Conservation (phyloP, 2,329 filamentous ascomycete species). For the Aspergillus terreus region DNA sequence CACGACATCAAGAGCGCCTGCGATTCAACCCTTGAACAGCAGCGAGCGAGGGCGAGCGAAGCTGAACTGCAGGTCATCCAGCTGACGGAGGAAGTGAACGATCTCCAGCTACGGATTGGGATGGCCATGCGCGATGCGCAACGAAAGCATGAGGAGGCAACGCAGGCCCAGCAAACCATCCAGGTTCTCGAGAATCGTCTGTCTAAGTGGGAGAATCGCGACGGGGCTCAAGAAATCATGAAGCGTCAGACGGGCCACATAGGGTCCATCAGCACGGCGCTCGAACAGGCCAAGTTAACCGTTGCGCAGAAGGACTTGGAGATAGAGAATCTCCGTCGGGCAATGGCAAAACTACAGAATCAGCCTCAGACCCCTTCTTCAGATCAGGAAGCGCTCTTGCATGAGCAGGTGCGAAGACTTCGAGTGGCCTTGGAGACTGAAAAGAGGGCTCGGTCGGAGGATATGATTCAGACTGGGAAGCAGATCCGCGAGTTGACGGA, state of each 20-base stretch:
- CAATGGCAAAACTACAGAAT: not conserved
- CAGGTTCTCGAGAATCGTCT: slow-evolving; percentile 13
- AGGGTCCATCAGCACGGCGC: slow-evolving; percentile 12
- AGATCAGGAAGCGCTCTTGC: too few relatives aligned
- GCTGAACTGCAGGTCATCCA: not conserved
- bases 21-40: slow-evolving; percentile 7
- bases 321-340: slow-evolving; percentile 9
- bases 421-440: slow-evolving; percentile 10
- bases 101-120: slow-evolving; percentile 1
- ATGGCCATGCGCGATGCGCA: slow-evolving; percentile 12
- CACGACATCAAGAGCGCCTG: slow-evolving; percentile 6
- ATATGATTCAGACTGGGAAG: slow-evolving; percentile 14
- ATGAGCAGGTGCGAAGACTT: not conserved
- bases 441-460: slow-evolving; percentile 11
- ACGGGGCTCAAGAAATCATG: slow-evolving; percentile 10
- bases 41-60: not conserved
- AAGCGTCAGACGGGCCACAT: slow-evolving; percentile 10
- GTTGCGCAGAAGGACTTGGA: slow-evolving; percentile 9
- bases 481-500: slow-evolving; percentile 12
- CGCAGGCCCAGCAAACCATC: slow-evolving; percentile 2
- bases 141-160: slow-evolving; percentile 5
- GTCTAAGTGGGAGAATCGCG: slow-evolving; percentile 3
- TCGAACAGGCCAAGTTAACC: slow-evolving; percentile 12
- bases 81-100: slow-evolving; percentile 1
- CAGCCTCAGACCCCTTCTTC: too few relatives aligned